Evolutionary conservation across 176 grass and related monocot genomes (phyloP), one percentile per base, ranked within the genome.

Genomic region (Aegilops speltoides): DNA sequence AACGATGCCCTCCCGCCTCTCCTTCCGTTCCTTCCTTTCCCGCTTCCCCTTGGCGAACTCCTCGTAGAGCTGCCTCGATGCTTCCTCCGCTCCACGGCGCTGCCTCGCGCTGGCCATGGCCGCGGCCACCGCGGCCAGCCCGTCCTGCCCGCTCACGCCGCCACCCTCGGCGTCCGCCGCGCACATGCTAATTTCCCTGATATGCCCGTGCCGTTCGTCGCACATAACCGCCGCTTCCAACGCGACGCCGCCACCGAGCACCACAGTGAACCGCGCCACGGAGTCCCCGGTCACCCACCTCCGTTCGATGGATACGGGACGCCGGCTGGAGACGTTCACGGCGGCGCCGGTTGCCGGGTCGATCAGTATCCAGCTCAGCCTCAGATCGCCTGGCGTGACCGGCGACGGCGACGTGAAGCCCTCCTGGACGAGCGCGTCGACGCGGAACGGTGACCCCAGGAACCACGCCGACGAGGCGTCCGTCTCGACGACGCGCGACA

Each of bases 351-450:
- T 19, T 3, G 29, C 73, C 19, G 91, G 91, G 74, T 97, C 89
- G 56, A 93, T 81, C 59, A 94, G 73, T 65, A 90, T 89, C 93
- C 93, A 94, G 87, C 78, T 94, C 8, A 94, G 81, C 38, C 84
- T 92, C 52, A 90, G 78, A 4, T 87, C 90, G 0, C 46, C 77
- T 10, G 84, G 78, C 22, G 85, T 60, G 63, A 89, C 74, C 33
- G 38, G 36, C 22, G 50, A 17, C 45, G 82, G 68, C 43, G 59
- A 19, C 16, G 79, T 15, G 38, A 77, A 81, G 25, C 84, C 82
- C 60, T 91, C 80, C 59, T 82, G 65, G 6, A 90, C 48, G 46
- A 92, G 77, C 64, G 90, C 78, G 40, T 92, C 93, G 71, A 95
- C 60, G 61, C 90, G 88, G 84, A 95, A 92, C 22, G 90, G 93